phyloP scores from a whole-genome alignment of 257 asterid species.

The Przewalskia tangutica region DNA sequence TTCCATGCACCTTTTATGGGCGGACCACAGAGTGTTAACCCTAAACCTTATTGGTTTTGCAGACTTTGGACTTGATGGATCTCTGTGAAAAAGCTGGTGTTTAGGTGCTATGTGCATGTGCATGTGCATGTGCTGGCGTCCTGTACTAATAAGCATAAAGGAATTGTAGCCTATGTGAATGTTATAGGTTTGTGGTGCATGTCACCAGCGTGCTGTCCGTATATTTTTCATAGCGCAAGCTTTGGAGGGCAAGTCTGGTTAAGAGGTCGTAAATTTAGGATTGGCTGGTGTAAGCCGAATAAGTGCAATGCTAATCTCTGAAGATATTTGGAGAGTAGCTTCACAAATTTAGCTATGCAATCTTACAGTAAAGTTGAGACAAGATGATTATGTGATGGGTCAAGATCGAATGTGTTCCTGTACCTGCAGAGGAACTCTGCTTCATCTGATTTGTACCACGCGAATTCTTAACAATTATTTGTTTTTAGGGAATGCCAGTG shows the following conservation, averaged over 20 bases:
- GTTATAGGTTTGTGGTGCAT: slow-evolving; percentile 33
- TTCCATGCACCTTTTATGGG: not conserved
- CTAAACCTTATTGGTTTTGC: slow-evolving; percentile 13
- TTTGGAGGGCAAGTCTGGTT: slow-evolving; percentile 41
- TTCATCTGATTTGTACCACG: not conserved
- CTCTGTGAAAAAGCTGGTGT: slow-evolving; percentile 85
- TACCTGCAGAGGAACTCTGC: not conserved
- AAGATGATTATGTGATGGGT: not conserved
- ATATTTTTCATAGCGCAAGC: slow-evolving; percentile 66
- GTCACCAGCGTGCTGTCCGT: slow-evolving; percentile 20
- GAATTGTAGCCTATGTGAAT: slow-evolving; percentile 22
- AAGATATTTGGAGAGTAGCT: slow-evolving; percentile 13
- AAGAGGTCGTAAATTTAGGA: slow-evolving; percentile 1
- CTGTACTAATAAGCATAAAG: slow-evolving; percentile 21
- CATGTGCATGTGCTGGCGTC: slow-evolving; percentile 1
- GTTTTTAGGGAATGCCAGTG: not conserved
- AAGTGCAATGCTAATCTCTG: slow-evolving; percentile 24
- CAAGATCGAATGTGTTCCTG: not conserved
- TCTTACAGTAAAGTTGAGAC: not conserved
- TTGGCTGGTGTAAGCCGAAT: slow-evolving; percentile 37
- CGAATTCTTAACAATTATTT: not conserved
- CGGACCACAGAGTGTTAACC: not conserved
- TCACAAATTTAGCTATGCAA: not conserved
- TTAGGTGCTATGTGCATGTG: slow-evolving; percentile 14
- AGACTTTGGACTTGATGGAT: slow-evolving; percentile 87